Base-by-base conservation (phyloP, 1,284 basidiomycete genomes). In the Ceratobasidium sp. region DNA sequence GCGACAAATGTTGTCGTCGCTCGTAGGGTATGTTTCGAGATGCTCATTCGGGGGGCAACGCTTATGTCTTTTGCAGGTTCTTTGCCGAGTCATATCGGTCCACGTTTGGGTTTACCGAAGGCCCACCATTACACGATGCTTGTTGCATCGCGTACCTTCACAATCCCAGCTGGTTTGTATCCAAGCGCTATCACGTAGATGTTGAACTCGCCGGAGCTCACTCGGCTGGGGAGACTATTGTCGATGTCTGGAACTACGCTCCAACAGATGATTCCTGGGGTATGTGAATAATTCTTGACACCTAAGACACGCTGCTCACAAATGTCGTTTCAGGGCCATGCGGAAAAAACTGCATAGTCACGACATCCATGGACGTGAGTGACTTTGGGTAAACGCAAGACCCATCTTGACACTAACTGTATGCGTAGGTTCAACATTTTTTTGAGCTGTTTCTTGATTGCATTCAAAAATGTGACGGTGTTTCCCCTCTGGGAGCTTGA, bases 71-170 rank as follows among this genome's bases (percentile, higher is more conserved):
- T 40, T 8, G 13, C 6, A 57, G 55, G 50, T 92, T 86, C 78
- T 94, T 94, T 73, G 85, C 87, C 6, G 84, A 85, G 3, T 73
- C 86, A 3, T 93, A 92, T 77, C 82, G 84, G 73, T 79, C 85
- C 8, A 87, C 85, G 0, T 94, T 91, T 73, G 86, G 85, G 12
- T 94, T 94, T 76, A 77, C 81, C 20, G 79, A 87, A 43, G 92
- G 92, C 0, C 93, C 93, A 6, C 92, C 92, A 1, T 80, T 94
- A 1, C 92, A 94, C 72, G 93, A 94, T 74, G 86, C 91, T 0
- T 82, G 94, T 34, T 90, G 91, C 0, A 80, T 94, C 62, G 88
- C 86, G 12, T 93, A 90, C 71, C 80, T 93, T 38, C 83, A 86
- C 0, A 77, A 79, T 20, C 90, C 90, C 0, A 81, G 86, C 4